A percentile compares a stretch with the other conserved stretches of the same genome.
These are phyloP conservation scores for Sporothrix brasiliensis DNA, from an alignment of 2,329 filamentous ascomycete genomes.

Conservation along the genomic window DNA sequence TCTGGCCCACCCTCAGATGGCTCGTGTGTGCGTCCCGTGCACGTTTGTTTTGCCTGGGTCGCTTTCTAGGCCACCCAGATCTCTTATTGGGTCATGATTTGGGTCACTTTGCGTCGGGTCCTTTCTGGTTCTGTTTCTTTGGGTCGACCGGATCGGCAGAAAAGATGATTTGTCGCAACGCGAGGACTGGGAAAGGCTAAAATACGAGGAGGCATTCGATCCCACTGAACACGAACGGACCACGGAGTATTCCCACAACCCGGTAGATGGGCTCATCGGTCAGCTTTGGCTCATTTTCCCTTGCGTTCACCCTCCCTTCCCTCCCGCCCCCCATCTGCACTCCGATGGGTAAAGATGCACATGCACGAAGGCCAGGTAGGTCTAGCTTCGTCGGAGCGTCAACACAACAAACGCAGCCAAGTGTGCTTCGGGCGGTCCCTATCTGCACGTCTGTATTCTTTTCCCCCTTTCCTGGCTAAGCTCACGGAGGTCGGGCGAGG, in stretches of 20 bases:
- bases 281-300: not conserved
- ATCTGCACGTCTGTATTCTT: not conserved
- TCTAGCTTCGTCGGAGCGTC: not conserved
- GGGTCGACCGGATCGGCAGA: slow-evolving; percentile 16
- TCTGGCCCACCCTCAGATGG: not conserved
- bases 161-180: slow-evolving; percentile 25
- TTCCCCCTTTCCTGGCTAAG: not conserved
- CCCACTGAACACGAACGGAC: not conserved
- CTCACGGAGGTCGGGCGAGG: too few species aligned
- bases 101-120: slow-evolving; percentile 1
- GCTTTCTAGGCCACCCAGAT: not conserved
- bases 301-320: not conserved
- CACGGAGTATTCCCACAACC: not conserved
- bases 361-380: not conserved
- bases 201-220: not conserved
- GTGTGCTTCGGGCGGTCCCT: too few species aligned
- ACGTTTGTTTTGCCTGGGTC: not conserved
- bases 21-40: not conserved
- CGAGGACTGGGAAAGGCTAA: not conserved
- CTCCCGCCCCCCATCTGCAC: not conserved
- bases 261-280: not conserved
- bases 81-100: not conserved
- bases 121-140: not conserved
- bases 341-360: not conserved
- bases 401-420: too few species aligned